Base-by-base conservation (phyloP, 2,329 filamentous ascomycete genomes). In the Pezizomycotina sp. region DNA sequence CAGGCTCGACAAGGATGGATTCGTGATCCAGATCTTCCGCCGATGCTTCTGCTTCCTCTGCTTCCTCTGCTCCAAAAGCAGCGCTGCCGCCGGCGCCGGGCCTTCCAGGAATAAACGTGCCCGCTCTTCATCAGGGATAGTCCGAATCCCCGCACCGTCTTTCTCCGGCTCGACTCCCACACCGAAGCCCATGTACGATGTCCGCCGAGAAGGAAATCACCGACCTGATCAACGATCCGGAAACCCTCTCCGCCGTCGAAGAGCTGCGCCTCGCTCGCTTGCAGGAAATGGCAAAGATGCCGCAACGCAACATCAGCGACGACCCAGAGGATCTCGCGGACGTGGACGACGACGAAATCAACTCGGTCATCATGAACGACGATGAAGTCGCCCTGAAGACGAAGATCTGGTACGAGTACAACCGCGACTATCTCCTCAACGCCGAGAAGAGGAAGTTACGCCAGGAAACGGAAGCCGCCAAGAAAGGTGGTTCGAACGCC, bases 321-420 rank as follows among this genome's bases (percentile, higher is more conserved):
- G 52, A 53, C 32, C 50, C 51, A 2, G 64, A 68, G 5, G 71
- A 77, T 34, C 75, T 91, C 13, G 71, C 68, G 32, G 78, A 79
- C 38, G 69, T 95, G 52, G 79, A 75, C 23, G 74, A 91, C 49
- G 89, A 98, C 45, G 89, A 98, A 56, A 82, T 98, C 4, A 62
- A 68, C 41, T 78, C 78, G 50, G 92, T 84, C 52, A 58, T 83
- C 22, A 65, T 95, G 4, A 69, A 67, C 0, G 68, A 74, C 1
- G 69, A 71, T 3, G 84, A 95, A 58, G 70, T 75, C 2, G 69
- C 69, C 21, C 71, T 83, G 53, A 95, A 93, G 56, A 84, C 93
- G 56, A 72, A 74, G 42, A 79, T 95, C 34, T 98, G 89, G 89
- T 74, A 92, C 27, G 84, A 86, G 42, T 75, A 84, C 54, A 95